A percentile compares a stretch with the other conserved stretches of the same genome.
Evolutionary conservation across 2,329 filamentous ascomycete genomes (phyloP).

Genomic region (Exophiala sideris): DNA sequence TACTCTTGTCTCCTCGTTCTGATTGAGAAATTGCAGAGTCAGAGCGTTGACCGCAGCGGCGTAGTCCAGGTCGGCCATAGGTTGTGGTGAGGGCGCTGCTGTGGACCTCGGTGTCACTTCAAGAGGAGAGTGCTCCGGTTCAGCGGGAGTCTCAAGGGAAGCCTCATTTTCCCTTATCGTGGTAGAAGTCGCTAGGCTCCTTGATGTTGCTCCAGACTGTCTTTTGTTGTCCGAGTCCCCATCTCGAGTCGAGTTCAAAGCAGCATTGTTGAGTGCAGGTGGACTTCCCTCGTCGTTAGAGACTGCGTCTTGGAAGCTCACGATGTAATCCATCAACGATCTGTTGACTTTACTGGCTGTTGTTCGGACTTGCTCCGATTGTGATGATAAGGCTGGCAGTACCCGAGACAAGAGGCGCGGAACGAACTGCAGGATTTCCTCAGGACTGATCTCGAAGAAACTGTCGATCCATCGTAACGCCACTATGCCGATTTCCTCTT

Average conservation of each 20-base stretch:
- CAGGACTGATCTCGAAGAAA: conserved; percentile 94
- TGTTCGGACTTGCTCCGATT: conserved; percentile 81
- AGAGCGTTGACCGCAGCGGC: conserved; percentile 90
- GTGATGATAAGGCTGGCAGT: conserved; percentile 88
- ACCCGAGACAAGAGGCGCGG: conserved; percentile 89
- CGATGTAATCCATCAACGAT: conserved; percentile 89
- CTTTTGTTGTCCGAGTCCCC: conserved; percentile 32
- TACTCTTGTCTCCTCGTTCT: conserved; percentile 92
- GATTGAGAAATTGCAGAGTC: conserved; percentile 89
- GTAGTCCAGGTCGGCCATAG: conserved; percentile 75
- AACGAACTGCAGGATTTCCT: conserved; percentile 92
- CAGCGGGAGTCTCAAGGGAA: conserved; percentile 7
- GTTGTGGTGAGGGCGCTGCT: conserved; percentile 44
- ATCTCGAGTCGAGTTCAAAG: conserved; percentile 29
- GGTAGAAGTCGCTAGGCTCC: conserved; percentile 32
- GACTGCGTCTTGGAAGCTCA: conserved; percentile 70
- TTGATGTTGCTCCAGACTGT: conserved; percentile 31
- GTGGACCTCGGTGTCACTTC: conserved; percentile 40
- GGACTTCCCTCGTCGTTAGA: conserved; percentile 32
- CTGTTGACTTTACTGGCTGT: conserved; percentile 86
- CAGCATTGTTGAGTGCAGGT: conserved; percentile 41
- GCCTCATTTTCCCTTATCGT: conserved; percentile 8
- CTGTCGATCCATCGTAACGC: conserved; percentile 92
- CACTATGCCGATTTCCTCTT: conserved; percentile 83
- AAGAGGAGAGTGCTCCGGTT: conserved; percentile 23